Evolutionary conservation across 108 stramenopile species (phyloP).

Genomic region (Epithemia pelagica): DNA sequence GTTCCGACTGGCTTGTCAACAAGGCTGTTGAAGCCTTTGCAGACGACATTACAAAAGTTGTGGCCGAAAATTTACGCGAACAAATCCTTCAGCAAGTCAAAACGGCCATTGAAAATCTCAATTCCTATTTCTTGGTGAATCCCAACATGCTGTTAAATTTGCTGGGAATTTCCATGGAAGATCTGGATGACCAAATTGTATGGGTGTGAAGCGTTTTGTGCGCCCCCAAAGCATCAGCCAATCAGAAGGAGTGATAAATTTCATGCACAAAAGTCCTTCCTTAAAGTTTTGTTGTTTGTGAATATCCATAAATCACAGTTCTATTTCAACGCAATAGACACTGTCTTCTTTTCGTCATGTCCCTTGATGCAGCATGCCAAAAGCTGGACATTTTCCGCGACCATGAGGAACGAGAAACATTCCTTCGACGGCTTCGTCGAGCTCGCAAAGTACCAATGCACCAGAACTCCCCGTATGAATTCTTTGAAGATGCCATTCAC

Average conservation of each 20-base stretch:
- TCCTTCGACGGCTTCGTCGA: not conserved
- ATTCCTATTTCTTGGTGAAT: conserved; percentile 62
- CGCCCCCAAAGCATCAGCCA: too few relatives aligned
- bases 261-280: too few relatives aligned
- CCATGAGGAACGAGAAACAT: not conserved
- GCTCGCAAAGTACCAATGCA: too few relatives aligned
- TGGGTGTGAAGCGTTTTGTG: conserved; percentile 27
- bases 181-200: conserved; percentile 62
- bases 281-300: too few relatives aligned
- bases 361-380: too few relatives aligned
- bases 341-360: too few relatives aligned
- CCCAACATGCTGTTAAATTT: conserved; percentile 60
- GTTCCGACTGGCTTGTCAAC: conserved; percentile 74
- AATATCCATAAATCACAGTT: too few relatives aligned
- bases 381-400: not conserved
- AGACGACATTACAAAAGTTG: conserved; percentile 58
- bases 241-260: too few relatives aligned
- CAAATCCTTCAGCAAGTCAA: conserved; percentile 57
- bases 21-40: conserved; percentile 60
- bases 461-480: too few relatives aligned
- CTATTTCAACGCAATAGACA: too few relatives aligned
- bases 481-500: too few relatives aligned
- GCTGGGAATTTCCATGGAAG: conserved; percentile 67
- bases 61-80: conserved; percentile 62
- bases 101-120: conserved; percentile 50